Conservation (phyloP, 2,329 filamentous ascomycete species). For the Alternaria gansuensis region DNA sequence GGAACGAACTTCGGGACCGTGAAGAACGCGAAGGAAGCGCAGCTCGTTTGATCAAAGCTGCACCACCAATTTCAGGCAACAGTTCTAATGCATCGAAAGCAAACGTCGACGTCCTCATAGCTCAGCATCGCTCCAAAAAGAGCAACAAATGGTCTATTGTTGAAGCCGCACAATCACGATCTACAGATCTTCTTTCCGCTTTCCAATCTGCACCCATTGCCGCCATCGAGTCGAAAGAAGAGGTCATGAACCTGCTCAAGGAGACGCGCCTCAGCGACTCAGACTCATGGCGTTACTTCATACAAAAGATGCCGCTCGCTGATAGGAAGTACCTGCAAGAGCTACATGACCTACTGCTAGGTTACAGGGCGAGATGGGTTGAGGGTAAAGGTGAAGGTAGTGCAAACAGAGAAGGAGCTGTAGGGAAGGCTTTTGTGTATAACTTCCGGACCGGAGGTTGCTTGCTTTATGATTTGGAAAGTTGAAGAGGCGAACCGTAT, state of each 20-base stretch:
- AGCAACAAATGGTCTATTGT: slow-evolving; percentile 87
- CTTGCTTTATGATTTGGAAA: slow-evolving; percentile 81
- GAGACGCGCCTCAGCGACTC: slow-evolving; percentile 78
- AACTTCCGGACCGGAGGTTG: slow-evolving; percentile 87
- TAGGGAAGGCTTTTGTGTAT: slow-evolving; percentile 84
- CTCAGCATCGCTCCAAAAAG: slow-evolving; percentile 87
- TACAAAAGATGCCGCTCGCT: slow-evolving; percentile 77
- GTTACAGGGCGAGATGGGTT: slow-evolving; percentile 69
- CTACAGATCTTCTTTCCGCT: slow-evolving; percentile 70
- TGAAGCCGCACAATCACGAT: slow-evolving; percentile 71
- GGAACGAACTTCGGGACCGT: slow-evolving; percentile 81
- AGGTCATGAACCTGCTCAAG: slow-evolving; percentile 78
- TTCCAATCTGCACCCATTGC: slow-evolving; percentile 82
- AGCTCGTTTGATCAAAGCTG: slow-evolving; percentile 42
- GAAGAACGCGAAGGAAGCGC: slow-evolving; percentile 67
- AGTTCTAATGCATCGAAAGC: slow-evolving; percentile 40
- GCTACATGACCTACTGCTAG: slow-evolving; percentile 76
- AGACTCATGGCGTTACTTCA: slow-evolving; percentile 83
- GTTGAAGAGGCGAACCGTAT: slow-evolving; percentile 22
- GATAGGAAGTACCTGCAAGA: slow-evolving; percentile 86
- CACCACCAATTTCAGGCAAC: slow-evolving; percentile 32
- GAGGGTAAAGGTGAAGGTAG: slow-evolving; percentile 45
- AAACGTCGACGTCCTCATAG: slow-evolving; percentile 84
- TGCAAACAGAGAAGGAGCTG: slow-evolving; percentile 53
- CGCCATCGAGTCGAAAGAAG: slow-evolving; percentile 87